These are phyloP conservation scores for Tolypocladium sp. DNA, from an alignment of 2,329 filamentous ascomycete genomes.

Conservation along the genomic window DNA sequence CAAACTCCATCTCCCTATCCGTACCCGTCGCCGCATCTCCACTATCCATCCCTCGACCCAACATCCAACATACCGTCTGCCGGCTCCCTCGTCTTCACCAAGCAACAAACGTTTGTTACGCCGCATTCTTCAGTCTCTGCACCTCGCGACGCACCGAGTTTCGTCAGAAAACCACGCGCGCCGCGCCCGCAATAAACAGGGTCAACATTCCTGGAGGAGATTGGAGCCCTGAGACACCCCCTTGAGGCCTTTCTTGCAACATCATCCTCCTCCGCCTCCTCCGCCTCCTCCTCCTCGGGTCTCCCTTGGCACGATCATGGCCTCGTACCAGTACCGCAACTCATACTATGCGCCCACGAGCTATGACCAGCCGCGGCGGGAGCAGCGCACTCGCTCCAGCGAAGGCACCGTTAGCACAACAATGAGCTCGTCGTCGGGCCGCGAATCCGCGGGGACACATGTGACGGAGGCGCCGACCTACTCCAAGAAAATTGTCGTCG, in stretches of 20 bases:
- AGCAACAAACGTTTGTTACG: neutral
- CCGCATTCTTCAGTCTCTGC: neutral
- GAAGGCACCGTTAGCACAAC: slow-evolving; percentile 85
- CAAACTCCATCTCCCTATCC: neutral
- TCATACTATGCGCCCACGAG: slow-evolving; percentile 37
- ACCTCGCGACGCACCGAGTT: neutral
- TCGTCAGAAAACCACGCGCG: neutral
- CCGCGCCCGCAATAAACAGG: neutral
- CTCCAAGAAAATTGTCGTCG: slow-evolving; percentile 98
- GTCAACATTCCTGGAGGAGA: slow-evolving; percentile 7
- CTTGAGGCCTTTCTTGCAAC: neutral
- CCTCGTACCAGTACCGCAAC: slow-evolving; percentile 44
- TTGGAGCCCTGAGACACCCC: neutral
- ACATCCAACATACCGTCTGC: neutral
- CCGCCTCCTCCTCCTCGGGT: neutral
- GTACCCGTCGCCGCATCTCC: neutral
- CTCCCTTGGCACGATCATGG: slow-evolving; percentile 28
- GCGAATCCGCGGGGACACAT: slow-evolving; percentile 72
- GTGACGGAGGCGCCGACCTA: slow-evolving; percentile 86
- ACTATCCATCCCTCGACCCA: neutral
- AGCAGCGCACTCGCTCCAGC: slow-evolving; percentile 59
- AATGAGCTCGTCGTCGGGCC: slow-evolving; percentile 64
- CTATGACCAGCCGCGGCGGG: slow-evolving; percentile 28
- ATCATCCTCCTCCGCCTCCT: neutral
- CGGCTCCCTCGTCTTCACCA: neutral